Evolutionary conservation across 345 rosid genomes (phyloP), one percentile per base, ranked within the genome.

Genomic region (Gossypium raimondii): DNA sequence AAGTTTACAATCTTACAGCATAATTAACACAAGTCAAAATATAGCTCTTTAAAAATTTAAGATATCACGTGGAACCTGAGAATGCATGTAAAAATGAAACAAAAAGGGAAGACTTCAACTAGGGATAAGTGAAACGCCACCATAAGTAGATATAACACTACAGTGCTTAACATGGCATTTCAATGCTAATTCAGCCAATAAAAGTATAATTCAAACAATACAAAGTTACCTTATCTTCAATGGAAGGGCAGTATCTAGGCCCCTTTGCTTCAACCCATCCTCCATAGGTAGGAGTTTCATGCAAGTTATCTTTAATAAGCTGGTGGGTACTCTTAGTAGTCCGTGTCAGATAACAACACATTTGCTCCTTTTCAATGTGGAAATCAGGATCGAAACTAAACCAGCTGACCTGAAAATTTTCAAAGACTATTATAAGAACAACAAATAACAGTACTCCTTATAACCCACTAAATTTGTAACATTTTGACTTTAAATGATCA

Each of bases 221-320:
- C 22, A 24, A 53, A 8, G 18, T 52, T 79, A 92, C 98, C 97
- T 94, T 94, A 80, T 94, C 98, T 81, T 94, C 98, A 67, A 94
- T 94, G 58, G 98, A 91, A 83, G 98, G 98, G 84, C 98, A 94
- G 85, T 94, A 94, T 85, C 98, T 83, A 79, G 98, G 98, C 75
- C 98, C 98, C 84, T 91, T 94, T 44, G 98, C 95, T 86, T 94
- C 98, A 67, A 92, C 92, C 98, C 98, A 94, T 74, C 98, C 98
- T 76, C 98, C 98, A 86, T 94, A 94, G 69, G 98, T 94, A 78
- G 98, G 98, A 78, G 98, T 92, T 81, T 92, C 98, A 78, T 90
- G 97, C 89, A 94, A 85, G 83, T 92, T 94, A 27, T 94, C 95
- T 82, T 78, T 83, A 75, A 94, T 94, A 86, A 94, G 83, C 85